Base-by-base conservation (phyloP, 441 rosid species). In the Populus hybrid region DNA sequence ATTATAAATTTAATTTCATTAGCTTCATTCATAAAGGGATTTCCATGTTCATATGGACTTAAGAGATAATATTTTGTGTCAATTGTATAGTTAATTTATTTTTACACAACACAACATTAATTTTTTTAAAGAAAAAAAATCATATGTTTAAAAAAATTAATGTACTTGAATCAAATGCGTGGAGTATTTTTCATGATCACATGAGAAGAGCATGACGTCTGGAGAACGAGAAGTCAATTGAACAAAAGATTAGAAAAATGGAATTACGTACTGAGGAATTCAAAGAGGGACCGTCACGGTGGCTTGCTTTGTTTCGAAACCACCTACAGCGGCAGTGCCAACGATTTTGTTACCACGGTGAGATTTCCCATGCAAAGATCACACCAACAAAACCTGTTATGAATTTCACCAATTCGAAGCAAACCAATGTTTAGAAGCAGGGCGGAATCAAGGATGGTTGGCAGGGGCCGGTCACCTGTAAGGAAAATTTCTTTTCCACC, bases 261-360 rank as follows among this genome's bases (percentile, higher is more conserved):
- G 64, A 59, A 19, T 7, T n/a, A 21, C 57, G 11, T 70, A 3
- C 3, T 50, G 59, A 72, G 28, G 75, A 72, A 72, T 72, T 72
- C 35, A n/a, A 72, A 34, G 67, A 23, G 5, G 14, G 59, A 28
- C 23, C 9, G 35, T 66, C 66, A 14, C 68, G 77, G 57, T 32
- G 42, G 65, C 70, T 79, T 50, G 65, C 32, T 36, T 40, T 24
- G 78, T 72, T 69, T 67, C 35, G 32, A 34, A 59, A 67, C 71
- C 75, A 69, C 67, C 80, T 18, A 50, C 80, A 30, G 53, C 78
- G 80, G 80, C 64, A 73, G 72, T 78, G 83, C 82, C 82, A 66
- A 18, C 67, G 80, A 64, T 63, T 18, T 64, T 78, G 79, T 73
- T 64, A 10, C 75, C 75, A 64, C 18, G 21, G 10, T 21, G 75